Evolutionary conservation across 441 rosid genomes (phyloP).

Genomic region (Metrosideros polymorpha): DNA sequence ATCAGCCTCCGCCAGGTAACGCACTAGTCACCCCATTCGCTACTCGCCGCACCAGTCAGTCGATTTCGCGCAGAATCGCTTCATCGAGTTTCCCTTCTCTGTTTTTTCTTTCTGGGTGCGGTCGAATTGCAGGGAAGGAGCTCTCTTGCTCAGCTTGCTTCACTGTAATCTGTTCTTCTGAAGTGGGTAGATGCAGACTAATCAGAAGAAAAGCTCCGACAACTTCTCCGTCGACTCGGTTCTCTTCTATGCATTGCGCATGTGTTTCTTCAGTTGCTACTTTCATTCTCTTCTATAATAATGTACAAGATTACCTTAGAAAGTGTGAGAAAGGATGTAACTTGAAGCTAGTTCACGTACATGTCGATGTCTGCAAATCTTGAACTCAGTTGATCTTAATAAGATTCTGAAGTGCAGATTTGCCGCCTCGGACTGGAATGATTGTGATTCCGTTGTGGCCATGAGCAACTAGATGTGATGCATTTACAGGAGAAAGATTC

Average conservation of each 20-base stretch:
- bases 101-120: background rate
- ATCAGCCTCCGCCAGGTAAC: constrained; percentile 12
- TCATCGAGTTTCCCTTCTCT: background rate
- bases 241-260: background rate
- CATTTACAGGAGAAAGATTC: background rate
- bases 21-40: background rate
- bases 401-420: background rate
- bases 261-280: background rate
- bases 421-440: background rate
- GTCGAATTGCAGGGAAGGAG: constrained; percentile 21
- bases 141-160: constrained; percentile 20
- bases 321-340: background rate
- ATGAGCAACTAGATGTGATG: background rate
- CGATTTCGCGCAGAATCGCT: background rate
- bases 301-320: background rate
- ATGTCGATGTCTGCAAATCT: background rate
- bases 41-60: no score
- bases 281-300: background rate
- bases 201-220: background rate
- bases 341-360: background rate
- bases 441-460: background rate
- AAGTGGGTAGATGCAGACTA: background rate
- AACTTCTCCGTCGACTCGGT: background rate
- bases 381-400: background rate
- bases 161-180: constrained; percentile 20